Evolutionary conservation across 345 rosid genomes (phyloP), one percentile per base, ranked within the genome.

Genomic region (Chamaenerion angustifolium): DNA sequence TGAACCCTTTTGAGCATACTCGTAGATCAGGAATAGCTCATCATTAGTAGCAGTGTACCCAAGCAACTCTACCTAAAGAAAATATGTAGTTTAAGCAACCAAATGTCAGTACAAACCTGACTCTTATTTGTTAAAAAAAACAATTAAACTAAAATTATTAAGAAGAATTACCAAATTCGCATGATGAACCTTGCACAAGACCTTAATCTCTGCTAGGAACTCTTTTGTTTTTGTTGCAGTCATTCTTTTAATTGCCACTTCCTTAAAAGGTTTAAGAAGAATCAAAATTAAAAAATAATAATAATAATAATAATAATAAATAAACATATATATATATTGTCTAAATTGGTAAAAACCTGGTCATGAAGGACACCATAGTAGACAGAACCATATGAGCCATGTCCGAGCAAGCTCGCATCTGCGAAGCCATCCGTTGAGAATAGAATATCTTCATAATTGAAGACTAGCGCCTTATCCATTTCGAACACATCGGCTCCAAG

Each of bases 131-230:
- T 23, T 5, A 31, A 31, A 6, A 31, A 31, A 4, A 31, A 1
- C 9, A 31, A 31, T 31, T 31, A 31, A 4, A 31, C 8, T 8
- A 6, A 31, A 31, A 3, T 31, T 4, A 31, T 31, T 4, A 31
- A 8, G 2, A 18, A 42, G 54, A 45, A 42, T 54, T 90, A 86
- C 98, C 92, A 92, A 82, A 77, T 86, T 92, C 49, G 92, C 63
- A 70, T 90, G 98, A 70, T 90, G 98, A 65, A 90, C 95, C 67
- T 66, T 90, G 83, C 98, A 83, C 63, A 90, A 63, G 54, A 90
- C 85, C 72, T 86, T 90, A 88, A 90, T 73, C 71, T 90, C 98
- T n/a, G 95, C 88, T 61, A 71, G 69, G 64, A 90, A 90, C 75
- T 90, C 96, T 74, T 76, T 86, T 19, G 94, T 79, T 55, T 90